Percentiles rank a stretch among this genome's conserved stretches.
These are phyloP conservation scores for Dalbergia cultrata DNA, from an alignment of 306 rosid species.

Conservation along the genomic window DNA sequence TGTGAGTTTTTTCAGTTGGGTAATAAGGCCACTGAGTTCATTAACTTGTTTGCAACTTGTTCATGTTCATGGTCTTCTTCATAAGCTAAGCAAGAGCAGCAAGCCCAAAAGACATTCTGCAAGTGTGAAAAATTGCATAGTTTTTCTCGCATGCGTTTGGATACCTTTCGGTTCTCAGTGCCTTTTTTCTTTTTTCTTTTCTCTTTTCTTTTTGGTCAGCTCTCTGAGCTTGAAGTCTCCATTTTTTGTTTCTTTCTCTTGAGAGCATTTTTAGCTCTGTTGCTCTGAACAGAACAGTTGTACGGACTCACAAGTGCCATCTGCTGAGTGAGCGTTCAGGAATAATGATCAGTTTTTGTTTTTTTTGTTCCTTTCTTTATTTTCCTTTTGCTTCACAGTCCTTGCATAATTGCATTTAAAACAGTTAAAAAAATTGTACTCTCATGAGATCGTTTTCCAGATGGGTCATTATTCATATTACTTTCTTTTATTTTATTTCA, in stretches of 20 bases:
- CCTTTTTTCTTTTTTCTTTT: no score
- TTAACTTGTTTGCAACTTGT: constrained; percentile 36
- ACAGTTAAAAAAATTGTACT: constrained; percentile 33
- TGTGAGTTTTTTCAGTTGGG: constrained; percentile 4
- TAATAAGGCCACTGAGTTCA: constrained; percentile 44
- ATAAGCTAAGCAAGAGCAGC: not conserved
- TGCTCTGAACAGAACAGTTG: constrained; percentile 18
- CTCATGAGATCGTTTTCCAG: constrained; percentile 40
- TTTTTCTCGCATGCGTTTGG: not conserved
- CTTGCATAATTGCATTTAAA: constrained; percentile 29
- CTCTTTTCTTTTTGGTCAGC: not conserved
- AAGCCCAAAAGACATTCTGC: not conserved
- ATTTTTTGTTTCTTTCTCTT: constrained; percentile 28
- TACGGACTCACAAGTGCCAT: constrained; percentile 26
- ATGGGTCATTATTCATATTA: constrained; percentile 29
- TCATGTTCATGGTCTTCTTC: not conserved
- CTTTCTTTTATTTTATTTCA: not conserved
- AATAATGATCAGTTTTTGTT: constrained; percentile 19
- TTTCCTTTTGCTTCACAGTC: not conserved
- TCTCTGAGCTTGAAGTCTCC: not conserved
- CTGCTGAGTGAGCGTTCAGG: constrained; percentile 37
- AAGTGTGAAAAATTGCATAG: not conserved
- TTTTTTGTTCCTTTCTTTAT: not conserved
- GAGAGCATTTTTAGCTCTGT: constrained; percentile 35
- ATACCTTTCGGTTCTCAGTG: not conserved